Percentiles rank a stretch among this genome's conserved stretches.
These are phyloP conservation scores for Syncephalastrum monosporum DNA, from an alignment of 371 early-diverging fungal genomes.

Conservation along the genomic window DNA sequence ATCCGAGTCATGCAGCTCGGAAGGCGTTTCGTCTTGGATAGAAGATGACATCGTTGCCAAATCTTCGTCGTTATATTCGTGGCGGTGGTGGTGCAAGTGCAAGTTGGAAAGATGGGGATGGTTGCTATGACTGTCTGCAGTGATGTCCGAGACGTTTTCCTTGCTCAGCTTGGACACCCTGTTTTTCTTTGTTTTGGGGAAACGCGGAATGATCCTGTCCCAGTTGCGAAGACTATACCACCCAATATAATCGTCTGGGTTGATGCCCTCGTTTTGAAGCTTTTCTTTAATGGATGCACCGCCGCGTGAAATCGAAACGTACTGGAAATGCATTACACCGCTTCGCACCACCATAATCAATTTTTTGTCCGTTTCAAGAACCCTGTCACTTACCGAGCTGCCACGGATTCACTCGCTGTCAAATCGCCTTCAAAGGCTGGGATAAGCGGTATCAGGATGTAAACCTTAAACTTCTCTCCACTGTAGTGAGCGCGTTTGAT, in stretches of 20 bases:
- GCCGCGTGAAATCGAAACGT: slow-evolving; percentile 78
- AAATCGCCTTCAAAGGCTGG: slow-evolving; percentile 91
- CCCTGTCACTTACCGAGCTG: slow-evolving; percentile 40
- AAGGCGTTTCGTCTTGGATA: too few species aligned
- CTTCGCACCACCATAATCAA: slow-evolving; percentile 19
- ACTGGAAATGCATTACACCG: slow-evolving; percentile 82
- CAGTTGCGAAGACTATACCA: slow-evolving; percentile 79
- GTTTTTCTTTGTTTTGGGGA: too few species aligned
- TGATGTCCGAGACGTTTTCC: too few species aligned
- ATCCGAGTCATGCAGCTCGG: too few species aligned
- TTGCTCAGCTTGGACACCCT: too few species aligned
- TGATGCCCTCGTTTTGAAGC: slow-evolving; percentile 63
- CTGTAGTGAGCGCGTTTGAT: slow-evolving; percentile 74
- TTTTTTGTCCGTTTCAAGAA: slow-evolving; percentile 21
- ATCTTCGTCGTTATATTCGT: not conserved
- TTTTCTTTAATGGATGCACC: slow-evolving; percentile 68
- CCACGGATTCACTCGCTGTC: slow-evolving; percentile 69
- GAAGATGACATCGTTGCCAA: not conserved
- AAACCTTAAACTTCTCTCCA: slow-evolving; percentile 73
- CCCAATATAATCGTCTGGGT: slow-evolving; percentile 77
- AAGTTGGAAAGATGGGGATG: too few species aligned
- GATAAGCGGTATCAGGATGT: slow-evolving; percentile 86
- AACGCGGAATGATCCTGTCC: slow-evolving; percentile 46
- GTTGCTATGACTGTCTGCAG: too few species aligned
- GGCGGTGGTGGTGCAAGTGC: too few species aligned